These are phyloP conservation scores for Pythium utonaiense DNA, from an alignment of 352 stramenopile genomes.

Conservation along the genomic window DNA sequence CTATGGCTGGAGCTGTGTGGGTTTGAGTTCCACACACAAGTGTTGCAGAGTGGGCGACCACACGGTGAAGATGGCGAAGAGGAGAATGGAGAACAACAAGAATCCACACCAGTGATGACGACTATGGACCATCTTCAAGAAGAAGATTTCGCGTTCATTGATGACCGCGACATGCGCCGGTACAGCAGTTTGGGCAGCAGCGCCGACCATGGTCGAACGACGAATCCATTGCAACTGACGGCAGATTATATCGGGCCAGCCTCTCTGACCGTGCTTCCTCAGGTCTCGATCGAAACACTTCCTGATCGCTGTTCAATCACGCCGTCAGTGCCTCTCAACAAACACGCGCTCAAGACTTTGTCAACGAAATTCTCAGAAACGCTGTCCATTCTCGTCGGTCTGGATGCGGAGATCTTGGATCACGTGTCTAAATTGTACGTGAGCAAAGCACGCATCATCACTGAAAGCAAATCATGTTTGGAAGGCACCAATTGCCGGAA, in stretches of 20 bases:
- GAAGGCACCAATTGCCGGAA: constrained; percentile 70
- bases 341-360: constrained; percentile 53
- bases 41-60: constrained; percentile 5
- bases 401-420: constrained; percentile 75
- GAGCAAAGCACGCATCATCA: constrained; percentile 69
- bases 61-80: constrained; percentile 6
- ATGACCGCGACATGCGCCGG: constrained; percentile 61
- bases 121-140: constrained; percentile 34
- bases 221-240: constrained; percentile 41
- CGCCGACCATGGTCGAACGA: constrained; percentile 35
- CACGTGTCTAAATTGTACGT: constrained; percentile 73
- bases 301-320: constrained; percentile 51
- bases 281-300: constrained; percentile 40
- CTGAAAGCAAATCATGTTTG: constrained; percentile 59
- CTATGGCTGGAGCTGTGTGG: constrained; percentile 68
- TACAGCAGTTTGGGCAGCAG: constrained; percentile 64
- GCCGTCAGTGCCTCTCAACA: constrained; percentile 60
- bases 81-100: background rate
- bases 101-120: background rate
- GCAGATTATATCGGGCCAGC: constrained; percentile 39
- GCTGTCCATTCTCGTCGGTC: constrained; percentile 65
- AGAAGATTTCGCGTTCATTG: constrained; percentile 78
- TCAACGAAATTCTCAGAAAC: constrained; percentile 83
- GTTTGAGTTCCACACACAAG: constrained; percentile 53
- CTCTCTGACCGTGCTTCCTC: constrained; percentile 54